Evolutionary conservation across 345 rosid species (phyloP).

Genomic region (Boechera retrofracta): DNA sequence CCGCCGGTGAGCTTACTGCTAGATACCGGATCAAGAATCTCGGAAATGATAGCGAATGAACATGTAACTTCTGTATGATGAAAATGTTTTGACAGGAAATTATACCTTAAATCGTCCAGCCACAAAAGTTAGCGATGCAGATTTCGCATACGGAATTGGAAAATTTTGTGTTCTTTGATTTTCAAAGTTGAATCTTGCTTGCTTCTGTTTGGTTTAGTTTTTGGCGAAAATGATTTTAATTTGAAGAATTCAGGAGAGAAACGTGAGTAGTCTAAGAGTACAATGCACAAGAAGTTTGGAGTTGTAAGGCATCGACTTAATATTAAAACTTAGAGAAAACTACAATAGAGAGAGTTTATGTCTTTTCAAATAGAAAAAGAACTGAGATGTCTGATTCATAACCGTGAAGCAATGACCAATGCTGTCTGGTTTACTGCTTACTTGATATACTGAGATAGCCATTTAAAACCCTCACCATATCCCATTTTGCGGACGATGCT

Average conservation of each 20-base stretch:
- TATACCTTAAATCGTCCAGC: background rate
- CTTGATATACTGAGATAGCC: slow-evolving; percentile 80
- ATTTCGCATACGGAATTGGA: background rate
- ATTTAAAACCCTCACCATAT: slow-evolving; percentile 77
- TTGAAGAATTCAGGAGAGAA: background rate
- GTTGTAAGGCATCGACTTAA: slow-evolving; percentile 14
- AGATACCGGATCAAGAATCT: background rate
- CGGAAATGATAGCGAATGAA: background rate
- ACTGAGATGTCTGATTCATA: slow-evolving; percentile 4
- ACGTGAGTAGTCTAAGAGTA: background rate
- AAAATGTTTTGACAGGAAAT: background rate
- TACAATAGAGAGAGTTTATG: slow-evolving; percentile 6
- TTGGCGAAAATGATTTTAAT: background rate
- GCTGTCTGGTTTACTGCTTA: slow-evolving; percentile 30
- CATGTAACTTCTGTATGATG: background rate
- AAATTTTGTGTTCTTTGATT: background rate
- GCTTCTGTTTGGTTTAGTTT: background rate
- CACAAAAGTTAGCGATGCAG: background rate
- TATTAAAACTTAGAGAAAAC: slow-evolving; percentile 23
- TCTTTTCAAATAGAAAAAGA: background rate
- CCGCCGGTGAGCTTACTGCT: background rate
- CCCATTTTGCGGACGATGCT: slow-evolving; percentile 90
- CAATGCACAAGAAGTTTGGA: slow-evolving; percentile 7
- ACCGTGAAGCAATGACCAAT: slow-evolving; percentile 10
- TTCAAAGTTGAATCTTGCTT: slow-evolving; percentile 2